These are phyloP conservation scores for Syzygium malaccense DNA, from an alignment of 441 rosid species.

Conservation along the genomic window DNA sequence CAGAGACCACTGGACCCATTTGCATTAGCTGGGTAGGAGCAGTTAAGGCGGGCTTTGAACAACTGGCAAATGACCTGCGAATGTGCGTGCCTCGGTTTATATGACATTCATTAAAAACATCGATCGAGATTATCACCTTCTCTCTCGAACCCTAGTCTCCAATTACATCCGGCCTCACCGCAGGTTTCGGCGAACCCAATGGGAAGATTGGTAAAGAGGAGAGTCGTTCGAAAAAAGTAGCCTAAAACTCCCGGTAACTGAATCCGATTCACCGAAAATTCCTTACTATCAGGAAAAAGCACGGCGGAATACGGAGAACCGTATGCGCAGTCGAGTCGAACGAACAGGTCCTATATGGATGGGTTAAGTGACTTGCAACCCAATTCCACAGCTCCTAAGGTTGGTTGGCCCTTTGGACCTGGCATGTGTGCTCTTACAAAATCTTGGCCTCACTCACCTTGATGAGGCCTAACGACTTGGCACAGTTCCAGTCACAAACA, in stretches of 20 bases:
- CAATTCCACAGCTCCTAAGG: neutral
- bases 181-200: neutral
- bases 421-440: neutral
- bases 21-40: neutral
- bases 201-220: neutral
- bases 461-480: neutral
- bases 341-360: neutral
- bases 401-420: neutral
- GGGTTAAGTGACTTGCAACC: neutral
- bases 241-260: neutral
- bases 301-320: neutral
- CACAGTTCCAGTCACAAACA: neutral
- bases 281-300: neutral
- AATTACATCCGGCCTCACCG: neutral
- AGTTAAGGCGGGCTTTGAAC: neutral
- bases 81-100: neutral
- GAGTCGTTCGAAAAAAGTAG: neutral
- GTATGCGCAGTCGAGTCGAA: neutral
- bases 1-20: neutral
- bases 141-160: neutral
- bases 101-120: neutral
- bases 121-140: neutral
- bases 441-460: neutral
- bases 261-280: neutral
- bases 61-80: neutral